Base-by-base conservation (phyloP, 305 asterid genomes). In the Solanum hybrid region DNA sequence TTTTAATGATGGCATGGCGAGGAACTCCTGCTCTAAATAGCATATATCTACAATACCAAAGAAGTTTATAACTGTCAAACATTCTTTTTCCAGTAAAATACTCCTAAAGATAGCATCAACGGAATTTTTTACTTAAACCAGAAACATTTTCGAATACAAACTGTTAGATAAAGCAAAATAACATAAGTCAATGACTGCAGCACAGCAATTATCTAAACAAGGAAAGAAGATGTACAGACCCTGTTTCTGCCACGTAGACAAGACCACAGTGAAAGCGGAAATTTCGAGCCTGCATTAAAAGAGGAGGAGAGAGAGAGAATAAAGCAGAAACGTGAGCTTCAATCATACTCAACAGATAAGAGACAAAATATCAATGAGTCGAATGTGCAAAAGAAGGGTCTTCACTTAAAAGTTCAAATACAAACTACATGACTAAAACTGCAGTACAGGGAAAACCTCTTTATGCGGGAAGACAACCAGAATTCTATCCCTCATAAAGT, bases 241-340 rank as follows among this genome's bases (percentile, higher is more conserved):
- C 99, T 92, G 94, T 97, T 90, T 98, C 99, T 38, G 99, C 98
- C 88, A 98, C 98, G 89, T 98, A 98, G 60, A 98, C 99, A 91
- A 96, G 98, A 92, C 98, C 99, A 91, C 99, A 96, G 34, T 94
- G 95, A 90, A 98, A 98, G 42, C 99, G 97, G 90, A 98, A 98
- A 92, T 98, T 98, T 93, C 99, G 94, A 85, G 99, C 99, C 99
- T 98, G 99, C 93, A 92, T 88, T 79, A 32, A 36, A n/a, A 79
- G 56, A 79, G 85, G 80, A 17, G 38, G 32, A 91, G 86, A 87
- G 88, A 71, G 35, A 90, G 88, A 46, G 38, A 71, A 82, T 17
- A 82, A 46, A 82, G 76, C 31, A 85, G 46, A 6, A 51, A 85
- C 10, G 7, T 31, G 31, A 85, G 87, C 42, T 85, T 60, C 46